phyloP scores from a whole-genome alignment of 768 basidiomycete species.

The Podaxis sp. region DNA sequence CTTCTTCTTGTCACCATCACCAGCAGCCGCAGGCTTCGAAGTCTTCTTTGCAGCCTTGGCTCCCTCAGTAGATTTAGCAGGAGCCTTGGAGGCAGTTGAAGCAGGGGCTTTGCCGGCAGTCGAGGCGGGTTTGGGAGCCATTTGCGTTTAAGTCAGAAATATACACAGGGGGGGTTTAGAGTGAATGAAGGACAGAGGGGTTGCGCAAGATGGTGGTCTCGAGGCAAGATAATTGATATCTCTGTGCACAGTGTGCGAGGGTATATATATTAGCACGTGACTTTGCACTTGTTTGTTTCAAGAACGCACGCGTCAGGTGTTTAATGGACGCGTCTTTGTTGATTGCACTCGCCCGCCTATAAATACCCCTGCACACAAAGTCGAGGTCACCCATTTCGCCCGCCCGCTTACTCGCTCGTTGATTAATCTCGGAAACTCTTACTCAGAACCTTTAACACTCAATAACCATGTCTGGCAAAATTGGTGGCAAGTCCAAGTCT shows the following conservation, averaged over 20 bases:
- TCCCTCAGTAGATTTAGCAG: conserved; percentile 59
- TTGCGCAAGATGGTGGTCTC: conserved; percentile 26
- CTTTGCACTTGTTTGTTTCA: conserved; percentile 39
- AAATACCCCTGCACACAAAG: background rate
- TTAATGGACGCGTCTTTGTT: conserved; percentile 36
- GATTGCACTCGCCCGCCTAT: conserved; percentile 12
- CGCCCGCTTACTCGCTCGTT: background rate
- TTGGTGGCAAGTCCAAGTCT: conserved; percentile 50
- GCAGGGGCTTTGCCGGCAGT: conserved; percentile 78
- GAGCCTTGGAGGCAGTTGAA: conserved; percentile 67
- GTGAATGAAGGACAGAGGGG: conserved; percentile 3
- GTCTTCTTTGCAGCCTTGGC: conserved; percentile 81
- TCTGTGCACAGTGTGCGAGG: conserved; percentile 11
- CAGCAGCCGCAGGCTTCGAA: conserved; percentile 46
- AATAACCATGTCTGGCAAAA: conserved; percentile 41
- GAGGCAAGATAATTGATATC: conserved; percentile 17
- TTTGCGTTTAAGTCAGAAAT: conserved; percentile 27
- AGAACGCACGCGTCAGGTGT: background rate
- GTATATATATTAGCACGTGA: conserved; percentile 42
- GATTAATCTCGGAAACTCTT: background rate
- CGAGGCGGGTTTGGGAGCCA: conserved; percentile 80
- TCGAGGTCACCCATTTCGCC: background rate
- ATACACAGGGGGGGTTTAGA: background rate
- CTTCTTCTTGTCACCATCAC: conserved; percentile 78
- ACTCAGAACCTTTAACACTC: background rate